A percentile compares a stretch with the other conserved stretches of the same genome.
phyloP scores from a whole-genome alignment of 768 basidiomycete genomes.

The Lactarius hengduanensis region DNA sequence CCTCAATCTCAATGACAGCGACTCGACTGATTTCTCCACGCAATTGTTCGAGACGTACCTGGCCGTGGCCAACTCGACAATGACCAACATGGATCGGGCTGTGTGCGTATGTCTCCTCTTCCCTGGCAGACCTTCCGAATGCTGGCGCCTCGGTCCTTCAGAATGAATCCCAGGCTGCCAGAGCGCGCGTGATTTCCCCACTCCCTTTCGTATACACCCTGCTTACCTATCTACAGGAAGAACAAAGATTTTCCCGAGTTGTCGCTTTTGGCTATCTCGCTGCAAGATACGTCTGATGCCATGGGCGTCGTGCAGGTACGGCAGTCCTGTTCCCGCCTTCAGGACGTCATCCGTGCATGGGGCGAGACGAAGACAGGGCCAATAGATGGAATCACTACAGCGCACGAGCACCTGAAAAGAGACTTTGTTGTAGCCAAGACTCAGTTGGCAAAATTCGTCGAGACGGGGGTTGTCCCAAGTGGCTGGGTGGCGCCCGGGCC shows the following conservation, averaged over 20 bases:
- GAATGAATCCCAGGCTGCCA: too few relatives aligned
- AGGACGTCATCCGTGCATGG: slow-evolving; percentile 7
- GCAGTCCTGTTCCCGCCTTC: slow-evolving; percentile 13
- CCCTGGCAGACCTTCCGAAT: neutral
- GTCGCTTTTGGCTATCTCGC: slow-evolving; percentile 10
- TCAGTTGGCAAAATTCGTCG: slow-evolving; percentile 15
- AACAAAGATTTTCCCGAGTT: slow-evolving; percentile 8
- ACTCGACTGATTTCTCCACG: slow-evolving; percentile 23
- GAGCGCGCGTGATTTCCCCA: too few relatives aligned
- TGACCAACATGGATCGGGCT: slow-evolving; percentile 18
- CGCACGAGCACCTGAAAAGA: neutral
- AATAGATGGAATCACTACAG: slow-evolving; percentile 9
- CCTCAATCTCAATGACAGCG: slow-evolving; percentile 13
- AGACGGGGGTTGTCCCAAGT: slow-evolving; percentile 17
- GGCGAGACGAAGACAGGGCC: neutral
- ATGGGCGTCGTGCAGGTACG: slow-evolving; percentile 15
- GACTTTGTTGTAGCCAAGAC: slow-evolving; percentile 10
- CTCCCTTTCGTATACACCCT: too few relatives aligned
- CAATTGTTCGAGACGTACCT: slow-evolving; percentile 21
- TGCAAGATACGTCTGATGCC: slow-evolving; percentile 20
- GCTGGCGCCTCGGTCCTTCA: neutral
- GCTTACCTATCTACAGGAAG: neutral
- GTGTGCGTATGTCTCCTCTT: slow-evolving; percentile 10
- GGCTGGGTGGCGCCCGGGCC: neutral
- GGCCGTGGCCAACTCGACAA: slow-evolving; percentile 11